Evolutionary conservation across 1,139 yeast genomes (phyloP).

Genomic region (Debaryomycetaceae sp.): DNA sequence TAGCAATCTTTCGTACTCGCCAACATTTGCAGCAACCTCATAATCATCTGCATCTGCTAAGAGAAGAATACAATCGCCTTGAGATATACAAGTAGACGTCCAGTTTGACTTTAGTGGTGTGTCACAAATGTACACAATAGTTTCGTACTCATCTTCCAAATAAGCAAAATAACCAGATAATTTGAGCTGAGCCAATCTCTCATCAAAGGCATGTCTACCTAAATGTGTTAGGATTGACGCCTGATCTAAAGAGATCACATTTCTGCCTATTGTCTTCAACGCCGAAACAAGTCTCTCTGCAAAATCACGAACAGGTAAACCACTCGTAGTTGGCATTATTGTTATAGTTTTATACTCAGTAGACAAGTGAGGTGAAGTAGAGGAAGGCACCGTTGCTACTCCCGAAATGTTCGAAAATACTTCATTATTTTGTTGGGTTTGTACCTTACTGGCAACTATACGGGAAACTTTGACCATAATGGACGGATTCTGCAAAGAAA

Average conservation of each 20-base stretch:
- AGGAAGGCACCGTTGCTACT: constrained; percentile 18
- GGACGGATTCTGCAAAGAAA: constrained; percentile 82
- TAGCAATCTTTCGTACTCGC: constrained; percentile 79
- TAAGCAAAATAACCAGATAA: constrained; percentile 88
- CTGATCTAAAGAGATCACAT: constrained; percentile 77
- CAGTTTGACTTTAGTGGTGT: constrained; percentile 79
- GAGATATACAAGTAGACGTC: constrained; percentile 91
- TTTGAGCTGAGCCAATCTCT: constrained; percentile 70
- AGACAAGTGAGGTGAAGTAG: constrained; percentile 29
- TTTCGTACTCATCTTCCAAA: constrained; percentile 83
- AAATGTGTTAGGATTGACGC: constrained; percentile 75
- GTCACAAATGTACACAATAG: constrained; percentile 85
- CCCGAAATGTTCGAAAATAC: constrained; percentile 6
- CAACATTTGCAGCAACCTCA: constrained; percentile 61
- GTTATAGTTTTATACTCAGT: constrained; percentile 78
- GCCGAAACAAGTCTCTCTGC: constrained; percentile 71
- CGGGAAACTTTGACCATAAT: constrained; percentile 88
- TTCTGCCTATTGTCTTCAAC: constrained; percentile 65
- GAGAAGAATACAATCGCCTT: constrained; percentile 83
- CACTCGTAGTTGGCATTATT: constrained; percentile 72
- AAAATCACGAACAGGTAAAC: constrained; percentile 82
- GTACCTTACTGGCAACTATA: constrained; percentile 74
- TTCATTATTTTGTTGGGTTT: constrained; percentile 16
- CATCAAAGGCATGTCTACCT: constrained; percentile 93
- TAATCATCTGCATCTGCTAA: constrained; percentile 69